Percentiles rank a stretch among this genome's conserved stretches.
Conservation (phyloP, 2,329 filamentous ascomycete genomes). For the Albophoma yamanashiensis region DNA sequence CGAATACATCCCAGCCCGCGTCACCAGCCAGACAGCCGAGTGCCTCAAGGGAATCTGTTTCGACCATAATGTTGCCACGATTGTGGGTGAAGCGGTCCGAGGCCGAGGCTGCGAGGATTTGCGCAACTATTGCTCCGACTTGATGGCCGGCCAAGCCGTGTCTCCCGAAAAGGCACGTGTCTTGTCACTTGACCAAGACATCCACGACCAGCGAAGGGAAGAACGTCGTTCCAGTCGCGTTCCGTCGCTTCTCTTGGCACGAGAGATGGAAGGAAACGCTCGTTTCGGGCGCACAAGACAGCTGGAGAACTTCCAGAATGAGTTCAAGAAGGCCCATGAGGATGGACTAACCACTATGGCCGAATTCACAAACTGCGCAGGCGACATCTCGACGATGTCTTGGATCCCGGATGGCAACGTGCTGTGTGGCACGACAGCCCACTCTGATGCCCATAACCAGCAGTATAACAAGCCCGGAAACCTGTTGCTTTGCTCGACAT, state of each 20-base stretch:
- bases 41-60: conserved; percentile 10
- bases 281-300: conserved; percentile 28
- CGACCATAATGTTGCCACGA: conserved; percentile 11
- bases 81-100: conserved; percentile 11
- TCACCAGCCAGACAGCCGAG: conserved; percentile 7
- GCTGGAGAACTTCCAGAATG: conserved; percentile 33
- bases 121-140: conserved; percentile 19
- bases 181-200: conserved; percentile 13
- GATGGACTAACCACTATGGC: conserved; percentile 38
- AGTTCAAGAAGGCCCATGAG: conserved; percentile 34
- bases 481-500: conserved; percentile 42
- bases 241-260: conserved; percentile 32
- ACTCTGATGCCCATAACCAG: conserved; percentile 52
- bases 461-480: conserved; percentile 59
- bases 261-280: conserved; percentile 36
- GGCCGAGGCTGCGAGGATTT: conserved; percentile 16
- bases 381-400: conserved; percentile 46
- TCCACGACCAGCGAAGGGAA: conserved; percentile 4
- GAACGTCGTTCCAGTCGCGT: conserved; percentile 15
- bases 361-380: conserved; percentile 51
- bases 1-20: conserved; percentile 2
- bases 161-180: conserved; percentile 7
- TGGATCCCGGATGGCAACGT: conserved; percentile 46
- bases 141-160: conserved; percentile 11
- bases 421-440: conserved; percentile 51